These are phyloP conservation scores for Clathrospora elynae DNA, from an alignment of 2,329 filamentous ascomycete genomes.

Conservation along the genomic window DNA sequence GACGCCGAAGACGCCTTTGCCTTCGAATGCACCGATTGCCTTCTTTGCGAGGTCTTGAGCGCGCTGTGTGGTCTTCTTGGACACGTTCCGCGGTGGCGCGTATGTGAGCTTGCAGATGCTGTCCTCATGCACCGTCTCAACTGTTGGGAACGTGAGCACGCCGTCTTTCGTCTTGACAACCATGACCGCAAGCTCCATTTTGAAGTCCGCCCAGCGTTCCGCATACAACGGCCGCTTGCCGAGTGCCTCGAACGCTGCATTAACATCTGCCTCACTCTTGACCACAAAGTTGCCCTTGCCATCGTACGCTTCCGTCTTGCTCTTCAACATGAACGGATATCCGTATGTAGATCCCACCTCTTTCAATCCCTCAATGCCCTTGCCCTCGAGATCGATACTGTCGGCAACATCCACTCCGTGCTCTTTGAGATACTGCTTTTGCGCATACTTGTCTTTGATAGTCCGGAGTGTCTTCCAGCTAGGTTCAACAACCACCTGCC, in stretches of 20 bases:
- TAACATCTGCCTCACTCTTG: constrained; percentile 63
- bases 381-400: constrained; percentile 68
- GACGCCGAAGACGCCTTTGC: constrained; percentile 92
- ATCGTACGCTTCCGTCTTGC: constrained; percentile 87
- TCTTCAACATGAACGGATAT: constrained; percentile 91
- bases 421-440: constrained; percentile 78
- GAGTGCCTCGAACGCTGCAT: constrained; percentile 71
- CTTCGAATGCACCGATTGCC: constrained; percentile 79
- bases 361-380: constrained; percentile 65
- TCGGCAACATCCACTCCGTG: constrained; percentile 73
- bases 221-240: constrained; percentile 75
- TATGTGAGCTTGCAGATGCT: constrained; percentile 94
- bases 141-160: constrained; percentile 78
- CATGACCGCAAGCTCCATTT: constrained; percentile 89
- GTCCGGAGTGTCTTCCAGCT: constrained; percentile 84
- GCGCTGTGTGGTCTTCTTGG: constrained; percentile 62
- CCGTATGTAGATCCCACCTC: constrained; percentile 69
- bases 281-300: constrained; percentile 77
- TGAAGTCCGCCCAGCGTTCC: constrained; percentile 86
- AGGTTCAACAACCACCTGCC: constrained; percentile 70
- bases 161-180: constrained; percentile 84
- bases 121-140: constrained; percentile 95
- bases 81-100: constrained; percentile 76
- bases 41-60: constrained; percentile 79
- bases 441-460: constrained; percentile 92